phyloP scores from a whole-genome alignment of 106 monocot species.

The Hemerocallis citrina region DNA sequence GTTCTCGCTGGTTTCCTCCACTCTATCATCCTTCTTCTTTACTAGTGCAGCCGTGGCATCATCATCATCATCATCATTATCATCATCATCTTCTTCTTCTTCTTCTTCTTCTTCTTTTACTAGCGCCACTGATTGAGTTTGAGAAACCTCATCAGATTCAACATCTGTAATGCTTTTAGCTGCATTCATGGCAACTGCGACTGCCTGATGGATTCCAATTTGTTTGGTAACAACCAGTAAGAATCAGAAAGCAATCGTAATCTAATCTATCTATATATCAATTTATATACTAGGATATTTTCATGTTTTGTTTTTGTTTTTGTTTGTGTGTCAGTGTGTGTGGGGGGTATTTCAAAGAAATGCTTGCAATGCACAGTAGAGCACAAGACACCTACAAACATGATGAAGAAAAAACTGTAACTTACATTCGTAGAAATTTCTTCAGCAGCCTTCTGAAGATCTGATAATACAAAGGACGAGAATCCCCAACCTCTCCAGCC shows the following conservation, averaged over 20 bases:
- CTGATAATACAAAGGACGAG: slow-evolving; percentile 45
- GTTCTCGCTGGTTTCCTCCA: slow-evolving; percentile 15
- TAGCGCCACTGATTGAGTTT: slow-evolving; percentile 7
- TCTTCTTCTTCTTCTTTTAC: too few relatives aligned
- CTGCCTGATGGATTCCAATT: slow-evolving; percentile 44
- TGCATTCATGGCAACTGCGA: slow-evolving; percentile 53
- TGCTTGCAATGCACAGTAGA: too few relatives aligned
- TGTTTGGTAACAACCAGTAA: too few relatives aligned
- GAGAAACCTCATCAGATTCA: slow-evolving; percentile 11
- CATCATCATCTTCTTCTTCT: too few relatives aligned
- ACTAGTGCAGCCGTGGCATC: neutral
- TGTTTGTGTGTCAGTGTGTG: too few relatives aligned
- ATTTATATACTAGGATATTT: too few relatives aligned
- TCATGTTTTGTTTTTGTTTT: too few relatives aligned
- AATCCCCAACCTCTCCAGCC: slow-evolving; percentile 71
- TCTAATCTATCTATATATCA: too few relatives aligned
- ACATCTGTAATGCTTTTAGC: slow-evolving; percentile 48
- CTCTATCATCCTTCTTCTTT: neutral
- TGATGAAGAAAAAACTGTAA: too few relatives aligned
- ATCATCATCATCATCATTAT: too few relatives aligned
- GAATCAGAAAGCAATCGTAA: neutral
- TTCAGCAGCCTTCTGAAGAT: slow-evolving; percentile 71
- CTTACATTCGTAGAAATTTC: slow-evolving; percentile 71
- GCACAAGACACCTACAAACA: too few relatives aligned
- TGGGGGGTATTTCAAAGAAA: too few relatives aligned